These are phyloP conservation scores for Xanthoparmelia taractica DNA, from an alignment of 495 filamentous ascomycete genomes.

Conservation along the genomic window DNA sequence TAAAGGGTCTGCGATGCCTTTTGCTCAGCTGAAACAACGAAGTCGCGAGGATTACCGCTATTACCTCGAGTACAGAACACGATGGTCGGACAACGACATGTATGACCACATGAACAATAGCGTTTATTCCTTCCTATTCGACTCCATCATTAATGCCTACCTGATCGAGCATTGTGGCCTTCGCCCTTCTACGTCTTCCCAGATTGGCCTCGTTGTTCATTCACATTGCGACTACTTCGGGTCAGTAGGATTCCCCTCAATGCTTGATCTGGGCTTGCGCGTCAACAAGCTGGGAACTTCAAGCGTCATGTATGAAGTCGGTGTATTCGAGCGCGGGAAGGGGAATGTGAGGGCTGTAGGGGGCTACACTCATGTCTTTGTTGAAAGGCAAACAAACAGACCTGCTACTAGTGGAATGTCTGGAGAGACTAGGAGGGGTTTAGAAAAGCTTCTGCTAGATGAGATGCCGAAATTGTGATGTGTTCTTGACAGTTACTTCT, in stretches of 20 bases:
- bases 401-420: slow-evolving; percentile 57
- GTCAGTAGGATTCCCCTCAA: slow-evolving; percentile 72
- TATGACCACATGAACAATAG: slow-evolving; percentile 71
- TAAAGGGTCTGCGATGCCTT: slow-evolving; percentile 37
- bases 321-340: slow-evolving; percentile 68
- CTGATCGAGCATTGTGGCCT: slow-evolving; percentile 73
- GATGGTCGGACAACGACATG: slow-evolving; percentile 98
- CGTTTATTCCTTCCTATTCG: slow-evolving; percentile 72
- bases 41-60: slow-evolving; percentile 68
- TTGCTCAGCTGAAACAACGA: slow-evolving; percentile 47
- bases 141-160: slow-evolving; percentile 86
- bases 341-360: slow-evolving; percentile 80
- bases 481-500: not conserved
- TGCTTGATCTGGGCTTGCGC: slow-evolving; percentile 71
- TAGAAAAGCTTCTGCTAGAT: slow-evolving; percentile 34
- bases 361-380: slow-evolving; percentile 83
- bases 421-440: slow-evolving; percentile 42
- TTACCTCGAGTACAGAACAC: slow-evolving; percentile 72
- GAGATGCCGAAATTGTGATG: slow-evolving; percentile 27
- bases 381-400: slow-evolving; percentile 61
- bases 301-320: slow-evolving; percentile 89
- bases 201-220: slow-evolving; percentile 76
- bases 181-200: slow-evolving; percentile 55
- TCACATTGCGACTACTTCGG: slow-evolving; percentile 79
- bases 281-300: slow-evolving; percentile 78